Evolutionary conservation across 2,329 filamentous ascomycete species (phyloP).

Genomic region (Pseudogymnoascus sp.): DNA sequence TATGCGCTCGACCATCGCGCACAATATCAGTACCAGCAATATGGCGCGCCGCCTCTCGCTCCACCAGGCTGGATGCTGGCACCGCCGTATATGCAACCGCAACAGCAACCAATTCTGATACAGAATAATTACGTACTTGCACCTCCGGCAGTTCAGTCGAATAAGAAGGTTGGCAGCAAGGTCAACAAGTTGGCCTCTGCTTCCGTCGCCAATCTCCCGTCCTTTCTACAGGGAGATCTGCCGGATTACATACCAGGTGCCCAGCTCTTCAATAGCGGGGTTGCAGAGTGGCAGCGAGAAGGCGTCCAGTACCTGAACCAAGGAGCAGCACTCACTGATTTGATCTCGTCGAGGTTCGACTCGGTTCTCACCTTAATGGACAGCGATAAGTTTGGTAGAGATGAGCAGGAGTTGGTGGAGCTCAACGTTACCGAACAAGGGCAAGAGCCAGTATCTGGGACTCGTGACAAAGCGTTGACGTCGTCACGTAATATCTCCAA

Average conservation of each 20-base stretch:
- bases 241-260: constrained; percentile 29
- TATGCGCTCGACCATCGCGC: neutral
- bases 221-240: constrained; percentile 30
- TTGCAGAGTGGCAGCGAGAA: constrained; percentile 37
- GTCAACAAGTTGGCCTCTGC: constrained; percentile 33
- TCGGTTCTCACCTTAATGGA: constrained; percentile 67
- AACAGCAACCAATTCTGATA: constrained; percentile 39
- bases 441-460: neutral
- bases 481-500: constrained; percentile 17
- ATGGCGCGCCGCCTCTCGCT: neutral
- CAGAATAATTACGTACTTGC: constrained; percentile 43
- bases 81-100: constrained; percentile 7
- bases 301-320: constrained; percentile 40
- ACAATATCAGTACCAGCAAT: constrained; percentile 1
- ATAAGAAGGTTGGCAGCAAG: constrained; percentile 19
- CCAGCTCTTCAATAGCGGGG: constrained; percentile 37
- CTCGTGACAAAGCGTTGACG: neutral
- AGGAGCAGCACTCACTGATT: constrained; percentile 45
- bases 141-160: constrained; percentile 15
- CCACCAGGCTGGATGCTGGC: constrained; percentile 1
- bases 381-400: constrained; percentile 45
- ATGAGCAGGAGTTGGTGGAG: constrained; percentile 45
- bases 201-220: constrained; percentile 35
- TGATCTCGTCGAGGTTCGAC: constrained; percentile 57
- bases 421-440: neutral